phyloP scores from a whole-genome alignment of 2,329 filamentous ascomycete genomes.

The Aureobasidium sp. region DNA sequence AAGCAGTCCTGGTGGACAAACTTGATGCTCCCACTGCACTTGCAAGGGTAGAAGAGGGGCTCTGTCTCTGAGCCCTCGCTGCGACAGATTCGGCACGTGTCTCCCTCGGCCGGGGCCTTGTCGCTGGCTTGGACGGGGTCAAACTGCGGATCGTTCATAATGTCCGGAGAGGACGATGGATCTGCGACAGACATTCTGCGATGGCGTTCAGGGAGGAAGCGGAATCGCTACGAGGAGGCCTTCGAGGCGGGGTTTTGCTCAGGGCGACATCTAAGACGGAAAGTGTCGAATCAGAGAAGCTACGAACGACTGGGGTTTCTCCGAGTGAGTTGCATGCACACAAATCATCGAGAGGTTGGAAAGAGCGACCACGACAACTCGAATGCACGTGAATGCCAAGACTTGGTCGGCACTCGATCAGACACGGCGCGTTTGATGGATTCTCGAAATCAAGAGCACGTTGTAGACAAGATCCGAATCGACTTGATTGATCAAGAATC shows the following conservation, averaged over 20 bases:
- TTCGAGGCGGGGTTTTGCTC: background rate
- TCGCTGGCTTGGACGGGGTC: constrained; percentile 30
- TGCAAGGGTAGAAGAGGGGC: constrained; percentile 94
- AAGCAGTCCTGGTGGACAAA: constrained; percentile 96
- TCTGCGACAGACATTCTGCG: constrained; percentile 12
- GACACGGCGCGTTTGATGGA: too few species aligned
- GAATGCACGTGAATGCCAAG: too few species aligned
- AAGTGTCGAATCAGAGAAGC: background rate
- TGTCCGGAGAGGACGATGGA: constrained; percentile 32
- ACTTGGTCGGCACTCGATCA: too few species aligned
- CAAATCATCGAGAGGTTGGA: too few species aligned
- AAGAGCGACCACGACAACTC: too few species aligned
- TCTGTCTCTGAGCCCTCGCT: constrained; percentile 77
- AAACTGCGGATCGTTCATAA: constrained; percentile 53
- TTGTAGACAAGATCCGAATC: too few species aligned
- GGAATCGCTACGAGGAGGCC: background rate
- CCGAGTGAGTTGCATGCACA: background rate
- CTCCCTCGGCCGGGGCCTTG: constrained; percentile 44
- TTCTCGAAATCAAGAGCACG: too few species aligned
- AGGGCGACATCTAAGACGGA: constrained; percentile 5
- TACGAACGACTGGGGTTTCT: background rate
- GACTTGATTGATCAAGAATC: too few species aligned
- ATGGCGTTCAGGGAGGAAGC: background rate
- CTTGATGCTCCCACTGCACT: constrained; percentile 98
- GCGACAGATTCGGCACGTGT: constrained; percentile 96